A percentile compares a stretch with the other conserved stretches of the same genome.
These are phyloP conservation scores for Pseudocercospora musae DNA, from an alignment of 2,329 filamentous ascomycete species.

Conservation along the genomic window DNA sequence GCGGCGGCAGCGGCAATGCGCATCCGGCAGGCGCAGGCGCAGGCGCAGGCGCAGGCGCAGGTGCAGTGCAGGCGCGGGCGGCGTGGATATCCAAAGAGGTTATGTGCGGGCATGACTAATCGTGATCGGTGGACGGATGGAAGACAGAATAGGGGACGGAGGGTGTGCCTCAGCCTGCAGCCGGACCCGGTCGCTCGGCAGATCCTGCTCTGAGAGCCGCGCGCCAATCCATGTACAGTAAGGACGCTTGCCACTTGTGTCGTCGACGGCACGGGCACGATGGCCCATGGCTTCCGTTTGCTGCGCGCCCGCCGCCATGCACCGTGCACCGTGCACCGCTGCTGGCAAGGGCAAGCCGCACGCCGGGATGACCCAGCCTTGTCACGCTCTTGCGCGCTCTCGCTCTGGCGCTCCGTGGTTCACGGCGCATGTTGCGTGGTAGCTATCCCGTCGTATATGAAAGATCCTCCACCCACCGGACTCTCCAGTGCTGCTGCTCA, in stretches of 20 bases:
- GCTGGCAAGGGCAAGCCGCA: slow-evolving; percentile 6
- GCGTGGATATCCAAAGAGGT: neutral
- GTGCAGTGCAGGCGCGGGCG: neutral
- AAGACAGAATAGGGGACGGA: neutral
- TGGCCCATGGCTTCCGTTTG: slow-evolving; percentile 15
- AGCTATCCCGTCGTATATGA: slow-evolving; percentile 17
- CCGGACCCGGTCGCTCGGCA: neutral
- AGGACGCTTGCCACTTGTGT: slow-evolving; percentile 15
- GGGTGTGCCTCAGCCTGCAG: neutral
- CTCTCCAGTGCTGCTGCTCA: too few species aligned
- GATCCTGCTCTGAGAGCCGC: slow-evolving; percentile 14
- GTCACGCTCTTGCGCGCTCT: too few species aligned
- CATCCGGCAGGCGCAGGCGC: too few species aligned
- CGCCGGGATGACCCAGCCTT: slow-evolving; percentile 14
- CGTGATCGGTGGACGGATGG: neutral
- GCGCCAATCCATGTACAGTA: slow-evolving; percentile 7
- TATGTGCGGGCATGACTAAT: too few species aligned
- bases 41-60: too few species aligned
- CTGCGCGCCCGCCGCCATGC: too few species aligned
- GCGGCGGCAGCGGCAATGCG: neutral
- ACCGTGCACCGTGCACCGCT: slow-evolving; percentile 19
- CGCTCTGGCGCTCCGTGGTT: slow-evolving; percentile 13
- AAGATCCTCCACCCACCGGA: slow-evolving; percentile 6
- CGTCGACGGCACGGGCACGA: slow-evolving; percentile 18
- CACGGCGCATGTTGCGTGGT: slow-evolving; percentile 7